Base-by-base conservation (phyloP, 2,329 filamentous ascomycete species). In the Fusarium tuaranense region DNA sequence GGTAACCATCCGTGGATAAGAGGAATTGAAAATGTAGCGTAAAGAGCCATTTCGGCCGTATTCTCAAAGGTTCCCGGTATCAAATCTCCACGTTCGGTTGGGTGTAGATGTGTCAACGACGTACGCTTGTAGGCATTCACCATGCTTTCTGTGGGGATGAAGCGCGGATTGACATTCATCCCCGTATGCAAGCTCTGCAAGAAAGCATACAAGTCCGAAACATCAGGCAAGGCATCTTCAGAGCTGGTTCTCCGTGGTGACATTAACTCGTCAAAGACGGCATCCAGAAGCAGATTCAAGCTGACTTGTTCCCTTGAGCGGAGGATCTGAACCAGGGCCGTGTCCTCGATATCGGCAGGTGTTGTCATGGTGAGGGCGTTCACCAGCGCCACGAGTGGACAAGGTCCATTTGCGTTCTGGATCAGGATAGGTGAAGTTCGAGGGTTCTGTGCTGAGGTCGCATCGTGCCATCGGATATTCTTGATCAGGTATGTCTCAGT, bases 121-220 rank as follows among this genome's bases (percentile, higher is more conserved):
- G 85, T 90, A 61, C 84, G 86, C 80, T 86, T 87, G 55, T 87
- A 86, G 3, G 87, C 86, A 65, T 78, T 82, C 34, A 85, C 79
- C 22, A 86, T 82, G 16, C 88, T 85, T 9, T 84, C 80, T 0
- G 86, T 88, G 2, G 94, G 88, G 9, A 97, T 88, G 73, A 98
- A 97, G 22, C 93, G 91, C 3, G 97, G 97, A 75, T 99, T 99
- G 67, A 98, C 96, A 78, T 98, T 99, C 94, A 99, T 98, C 41
- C 97, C 97, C 0, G 95, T 98, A 77, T 98, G 95, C 3, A 99
- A 86, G 53, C 94, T 94, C 67, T 97, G 90, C 3, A 99, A 86
- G 79, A 99, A 99, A 8, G 89, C 88, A 81, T 98, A 97, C 2
- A 99, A 87, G 69, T 98, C 95, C 39, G 92, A 90, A 12, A 98